Conservation (phyloP, 2,329 filamentous ascomycete species). For the Claviceps cyperi region DNA sequence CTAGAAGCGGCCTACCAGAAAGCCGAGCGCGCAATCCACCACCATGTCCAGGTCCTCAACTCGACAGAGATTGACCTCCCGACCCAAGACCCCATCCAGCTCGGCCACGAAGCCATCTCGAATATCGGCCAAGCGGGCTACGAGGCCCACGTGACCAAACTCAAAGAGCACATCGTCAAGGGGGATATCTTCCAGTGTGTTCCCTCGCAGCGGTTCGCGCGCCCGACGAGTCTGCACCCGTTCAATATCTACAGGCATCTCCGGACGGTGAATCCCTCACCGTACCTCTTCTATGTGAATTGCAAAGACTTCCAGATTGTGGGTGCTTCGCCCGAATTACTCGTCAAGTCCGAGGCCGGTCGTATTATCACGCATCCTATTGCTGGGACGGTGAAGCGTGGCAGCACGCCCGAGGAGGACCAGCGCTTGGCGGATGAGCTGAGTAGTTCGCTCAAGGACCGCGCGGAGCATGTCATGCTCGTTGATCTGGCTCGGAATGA, state of each 20-base stretch:
- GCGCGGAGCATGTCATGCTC: constrained; percentile 92
- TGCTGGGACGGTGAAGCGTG: constrained; percentile 84
- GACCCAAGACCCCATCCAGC: constrained; percentile 55
- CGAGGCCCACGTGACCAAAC: constrained; percentile 67
- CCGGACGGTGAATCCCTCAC: constrained; percentile 92
- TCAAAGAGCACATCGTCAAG: constrained; percentile 81
- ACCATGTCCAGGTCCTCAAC: constrained; percentile 57
- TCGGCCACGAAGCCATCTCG: constrained; percentile 68
- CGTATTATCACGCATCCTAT: constrained; percentile 94
- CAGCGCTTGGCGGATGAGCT: constrained; percentile 64
- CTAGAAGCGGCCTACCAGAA: constrained; percentile 53
- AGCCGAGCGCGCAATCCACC: constrained; percentile 48
- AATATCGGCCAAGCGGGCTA: constrained; percentile 86
- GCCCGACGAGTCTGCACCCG: constrained; percentile 80
- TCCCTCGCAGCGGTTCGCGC: constrained; percentile 81
- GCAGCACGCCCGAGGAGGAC: constrained; percentile 69
- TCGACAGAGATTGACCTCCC: constrained; percentile 65
- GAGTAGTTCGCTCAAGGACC: constrained; percentile 71
- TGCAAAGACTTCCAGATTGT: constrained; percentile 90
- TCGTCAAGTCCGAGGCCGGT: constrained; percentile 79
- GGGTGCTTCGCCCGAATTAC: constrained; percentile 83
- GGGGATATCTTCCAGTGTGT: constrained; percentile 98
- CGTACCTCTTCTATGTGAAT: constrained; percentile 92
- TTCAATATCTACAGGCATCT: constrained; percentile 98
- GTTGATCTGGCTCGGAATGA: constrained; percentile 94